These are phyloP conservation scores for Pseudoturritis turrita DNA, from an alignment of 345 rosid genomes.

Conservation along the genomic window DNA sequence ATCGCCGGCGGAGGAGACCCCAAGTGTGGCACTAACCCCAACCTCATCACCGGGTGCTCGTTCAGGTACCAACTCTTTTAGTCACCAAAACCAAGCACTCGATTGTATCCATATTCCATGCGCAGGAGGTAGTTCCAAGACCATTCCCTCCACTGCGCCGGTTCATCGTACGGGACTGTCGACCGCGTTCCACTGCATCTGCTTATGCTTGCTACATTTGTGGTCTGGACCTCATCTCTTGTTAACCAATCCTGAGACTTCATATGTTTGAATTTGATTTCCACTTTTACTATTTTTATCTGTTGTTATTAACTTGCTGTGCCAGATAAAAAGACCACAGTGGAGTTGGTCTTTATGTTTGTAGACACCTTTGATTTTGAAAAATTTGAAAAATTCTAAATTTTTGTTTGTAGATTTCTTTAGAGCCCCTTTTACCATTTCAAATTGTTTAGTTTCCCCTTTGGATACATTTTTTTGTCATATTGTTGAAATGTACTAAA, in stretches of 20 bases:
- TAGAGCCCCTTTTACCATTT: too few species aligned
- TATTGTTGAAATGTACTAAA: too few species aligned
- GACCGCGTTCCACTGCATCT: constrained; percentile 26
- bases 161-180: constrained; percentile 41
- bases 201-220: constrained; percentile 29
- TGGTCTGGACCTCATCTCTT: constrained; percentile 28
- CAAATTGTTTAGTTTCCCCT: too few species aligned
- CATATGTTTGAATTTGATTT: background rate
- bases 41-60: constrained; percentile 36
- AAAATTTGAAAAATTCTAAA: too few species aligned
- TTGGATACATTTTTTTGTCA: too few species aligned
- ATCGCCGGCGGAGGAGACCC: too few species aligned
- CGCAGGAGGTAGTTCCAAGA: constrained; percentile 39
- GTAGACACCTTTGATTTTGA: too few species aligned
- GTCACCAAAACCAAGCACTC: background rate
- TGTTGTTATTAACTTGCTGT: background rate
- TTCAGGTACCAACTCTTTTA: constrained; percentile 37
- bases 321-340: too few species aligned
- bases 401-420: too few species aligned
- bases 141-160: constrained; percentile 37
- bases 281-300: background rate
- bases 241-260: constrained; percentile 25
- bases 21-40: constrained; percentile 41
- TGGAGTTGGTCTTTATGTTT: too few species aligned
- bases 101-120: constrained; percentile 6